phyloP scores from a whole-genome alignment of 2,329 filamentous ascomycete genomes.

The Xylariaceae sp. region DNA sequence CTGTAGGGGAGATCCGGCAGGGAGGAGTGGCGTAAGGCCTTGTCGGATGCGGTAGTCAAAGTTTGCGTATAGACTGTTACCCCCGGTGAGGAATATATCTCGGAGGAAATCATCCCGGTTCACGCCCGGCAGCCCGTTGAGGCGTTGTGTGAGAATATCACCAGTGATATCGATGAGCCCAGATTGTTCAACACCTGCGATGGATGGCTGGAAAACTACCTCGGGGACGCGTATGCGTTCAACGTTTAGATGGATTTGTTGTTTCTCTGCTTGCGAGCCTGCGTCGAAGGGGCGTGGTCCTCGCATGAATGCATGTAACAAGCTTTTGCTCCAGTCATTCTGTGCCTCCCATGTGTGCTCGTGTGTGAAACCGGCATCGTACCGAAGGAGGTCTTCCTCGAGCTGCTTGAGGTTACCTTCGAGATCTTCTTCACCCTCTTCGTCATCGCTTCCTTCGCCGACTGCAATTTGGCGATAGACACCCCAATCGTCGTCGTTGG shows the following conservation, averaged over 20 bases:
- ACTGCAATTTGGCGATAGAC: constrained; percentile 92
- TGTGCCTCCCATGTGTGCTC: constrained; percentile 90
- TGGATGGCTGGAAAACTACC: constrained; percentile 87
- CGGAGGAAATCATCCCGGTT: constrained; percentile 69
- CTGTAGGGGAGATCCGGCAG: constrained; percentile 62
- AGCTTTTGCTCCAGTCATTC: constrained; percentile 89
- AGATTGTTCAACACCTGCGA: constrained; percentile 89
- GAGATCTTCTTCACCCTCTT: constrained; percentile 85
- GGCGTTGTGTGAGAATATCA: constrained; percentile 82
- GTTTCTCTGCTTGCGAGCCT: constrained; percentile 72
- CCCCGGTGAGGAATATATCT: constrained; percentile 93
- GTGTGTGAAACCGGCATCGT: constrained; percentile 87
- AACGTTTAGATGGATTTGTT: constrained; percentile 93
- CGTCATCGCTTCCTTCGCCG: constrained; percentile 73
- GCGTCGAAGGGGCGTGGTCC: constrained; percentile 84
- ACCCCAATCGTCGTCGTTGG: constrained; percentile 96
- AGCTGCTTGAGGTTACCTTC: constrained; percentile 69
- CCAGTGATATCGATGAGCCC: constrained; percentile 89
- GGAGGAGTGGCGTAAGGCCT: constrained; percentile 71
- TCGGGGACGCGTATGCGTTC: constrained; percentile 93
- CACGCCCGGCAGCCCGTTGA: constrained; percentile 50
- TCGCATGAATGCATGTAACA: constrained; percentile 85
- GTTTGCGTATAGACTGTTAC: constrained; percentile 79
- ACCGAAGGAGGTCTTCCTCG: constrained; percentile 79
- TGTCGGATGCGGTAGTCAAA: constrained; percentile 79